A percentile compares a stretch with the other conserved stretches of the same genome.
Evolutionary conservation across 2,329 filamentous ascomycete genomes (phyloP).

Genomic region (Pseudogymnoascus sp.): DNA sequence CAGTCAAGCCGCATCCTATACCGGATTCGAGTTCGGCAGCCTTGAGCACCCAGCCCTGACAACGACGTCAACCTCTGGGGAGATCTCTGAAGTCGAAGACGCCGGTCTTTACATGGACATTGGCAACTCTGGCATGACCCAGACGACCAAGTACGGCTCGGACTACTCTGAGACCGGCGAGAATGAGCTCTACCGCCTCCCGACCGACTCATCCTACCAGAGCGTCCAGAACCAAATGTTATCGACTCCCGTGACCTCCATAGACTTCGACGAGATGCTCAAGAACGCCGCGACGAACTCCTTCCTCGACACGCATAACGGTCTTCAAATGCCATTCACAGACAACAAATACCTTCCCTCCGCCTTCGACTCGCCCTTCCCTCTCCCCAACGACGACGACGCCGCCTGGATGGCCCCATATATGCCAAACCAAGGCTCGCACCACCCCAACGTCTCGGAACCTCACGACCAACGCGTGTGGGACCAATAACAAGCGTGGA

Average conservation of each 20-base stretch:
- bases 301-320: conserved; percentile 14
- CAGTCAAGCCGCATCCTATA: conserved; percentile 45
- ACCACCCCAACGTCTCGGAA: conserved; percentile 10
- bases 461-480: conserved; percentile 22
- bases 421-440: conserved; percentile 14
- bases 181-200: conserved; percentile 42
- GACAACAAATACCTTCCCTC: conserved; percentile 35
- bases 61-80: conserved; percentile 53
- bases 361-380: conserved; percentile 32
- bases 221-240: conserved; percentile 38
- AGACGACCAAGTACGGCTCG: conserved; percentile 31
- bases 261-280: conserved; percentile 50
- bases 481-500: conserved; percentile 28
- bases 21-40: conserved; percentile 44
- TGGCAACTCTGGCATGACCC: conserved; percentile 20
- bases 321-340: conserved; percentile 16
- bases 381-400: conserved; percentile 42
- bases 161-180: conserved; percentile 32
- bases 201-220: conserved; percentile 39
- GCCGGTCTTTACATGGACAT: conserved; percentile 37
- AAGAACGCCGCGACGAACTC: conserved; percentile 26
- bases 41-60: conserved; percentile 49
- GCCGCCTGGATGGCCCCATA: conserved; percentile 34
- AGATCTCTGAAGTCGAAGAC: conserved; percentile 60
- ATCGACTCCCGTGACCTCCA: conserved; percentile 38